A percentile compares a stretch with the other conserved stretches of the same genome.
phyloP scores from a whole-genome alignment of 805 yeast species.

The Nakazawaea ishiwadae region DNA sequence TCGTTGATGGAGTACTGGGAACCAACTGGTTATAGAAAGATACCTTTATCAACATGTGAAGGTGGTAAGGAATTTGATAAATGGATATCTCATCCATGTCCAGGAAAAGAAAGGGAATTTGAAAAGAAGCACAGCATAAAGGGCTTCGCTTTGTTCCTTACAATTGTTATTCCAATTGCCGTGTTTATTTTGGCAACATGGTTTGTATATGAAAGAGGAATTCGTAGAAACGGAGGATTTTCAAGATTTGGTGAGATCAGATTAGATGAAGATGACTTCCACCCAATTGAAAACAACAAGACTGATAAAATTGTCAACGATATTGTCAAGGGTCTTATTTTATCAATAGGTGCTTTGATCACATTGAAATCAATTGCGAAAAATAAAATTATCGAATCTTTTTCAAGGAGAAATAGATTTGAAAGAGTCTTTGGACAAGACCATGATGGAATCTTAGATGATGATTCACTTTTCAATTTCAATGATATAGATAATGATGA shows the following conservation, averaged over 20 bases:
- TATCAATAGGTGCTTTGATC: slow-evolving; percentile 34
- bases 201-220: slow-evolving; percentile 77
- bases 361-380: slow-evolving; percentile 17
- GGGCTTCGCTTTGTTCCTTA: slow-evolving; percentile 47
- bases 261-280: slow-evolving; percentile 55
- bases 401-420: slow-evolving; percentile 22
- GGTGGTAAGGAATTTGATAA: slow-evolving; percentile 75
- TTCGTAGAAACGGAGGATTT: slow-evolving; percentile 74
- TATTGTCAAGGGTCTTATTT: slow-evolving; percentile 55
- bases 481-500: slow-evolving; percentile 30
- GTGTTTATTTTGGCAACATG: slow-evolving; percentile 50
- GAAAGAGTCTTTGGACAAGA: slow-evolving; percentile 24
- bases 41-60: slow-evolving; percentile 80
- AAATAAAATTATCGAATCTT: slow-evolving; percentile 15
- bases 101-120: slow-evolving; percentile 75
- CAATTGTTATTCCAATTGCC: slow-evolving; percentile 52
- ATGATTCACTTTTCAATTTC: slow-evolving; percentile 27
- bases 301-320: slow-evolving; percentile 56
- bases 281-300: slow-evolving; percentile 53
- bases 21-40: slow-evolving; percentile 88
- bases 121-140: slow-evolving; percentile 40
- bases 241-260: slow-evolving; percentile 80
- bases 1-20: slow-evolving; percentile 67
- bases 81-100: slow-evolving; percentile 69
- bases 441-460: slow-evolving; percentile 19